Evolutionary conservation across 495 filamentous ascomycete species (phyloP).

Genomic region (Neurospora intermedia): DNA sequence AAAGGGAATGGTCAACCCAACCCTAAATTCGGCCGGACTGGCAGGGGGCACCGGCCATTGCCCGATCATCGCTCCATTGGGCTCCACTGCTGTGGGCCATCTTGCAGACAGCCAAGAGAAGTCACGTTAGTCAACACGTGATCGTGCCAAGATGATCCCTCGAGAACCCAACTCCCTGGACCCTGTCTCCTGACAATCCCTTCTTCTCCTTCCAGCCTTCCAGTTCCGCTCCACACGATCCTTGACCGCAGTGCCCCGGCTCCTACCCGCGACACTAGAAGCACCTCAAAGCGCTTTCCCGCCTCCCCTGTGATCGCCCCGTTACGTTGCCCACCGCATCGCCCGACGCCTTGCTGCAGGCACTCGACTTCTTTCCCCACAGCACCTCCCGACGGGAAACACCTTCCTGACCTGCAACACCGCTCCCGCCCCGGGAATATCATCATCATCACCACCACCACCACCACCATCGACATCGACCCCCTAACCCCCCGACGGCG

Average conservation of each 20-base stretch:
- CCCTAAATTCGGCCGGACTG: not conserved
- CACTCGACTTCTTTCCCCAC: not conserved
- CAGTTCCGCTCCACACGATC: not conserved
- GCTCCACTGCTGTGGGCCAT: not conserved
- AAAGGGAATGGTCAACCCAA: not conserved
- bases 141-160: not conserved
- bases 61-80: not conserved
- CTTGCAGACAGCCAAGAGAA: not conserved
- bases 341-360: not conserved
- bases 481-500: not conserved
- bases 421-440: not conserved
- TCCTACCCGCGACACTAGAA: not conserved
- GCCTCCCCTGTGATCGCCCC: not conserved
- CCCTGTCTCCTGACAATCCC: not conserved
- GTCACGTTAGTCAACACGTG: not conserved
- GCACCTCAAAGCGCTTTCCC: not conserved
- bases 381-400: not conserved
- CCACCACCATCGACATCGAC: not conserved
- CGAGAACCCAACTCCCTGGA: not conserved
- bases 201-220: not conserved
- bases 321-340: not conserved
- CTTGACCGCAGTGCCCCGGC: not conserved
- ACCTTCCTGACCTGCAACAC: not conserved
- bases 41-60: not conserved
- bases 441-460: not conserved